phyloP scores from a whole-genome alignment of 2,329 filamentous ascomycete genomes.

The Aspergillus sp. region DNA sequence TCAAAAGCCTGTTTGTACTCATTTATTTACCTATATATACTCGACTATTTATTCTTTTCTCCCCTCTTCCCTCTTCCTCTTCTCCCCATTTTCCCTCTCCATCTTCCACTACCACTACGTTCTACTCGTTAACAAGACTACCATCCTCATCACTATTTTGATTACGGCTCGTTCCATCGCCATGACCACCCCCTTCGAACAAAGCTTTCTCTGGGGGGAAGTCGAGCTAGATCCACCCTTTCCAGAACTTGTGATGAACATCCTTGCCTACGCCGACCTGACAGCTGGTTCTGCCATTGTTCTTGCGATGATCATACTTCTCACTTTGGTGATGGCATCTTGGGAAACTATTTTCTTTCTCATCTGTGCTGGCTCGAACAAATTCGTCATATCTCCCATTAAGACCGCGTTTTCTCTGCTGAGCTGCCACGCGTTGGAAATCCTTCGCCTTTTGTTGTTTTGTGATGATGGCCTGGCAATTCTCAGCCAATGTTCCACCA shows the following conservation, averaged over 20 bases:
- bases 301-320: conserved; percentile 6
- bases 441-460: not conserved
- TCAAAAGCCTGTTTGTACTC: too few relatives aligned
- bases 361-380: not conserved
- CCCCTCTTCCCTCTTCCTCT: not conserved
- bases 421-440: not conserved
- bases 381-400: conserved; percentile 2
- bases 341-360: conserved; percentile 2
- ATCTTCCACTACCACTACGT: not conserved
- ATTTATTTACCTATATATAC: not conserved
- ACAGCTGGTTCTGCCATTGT: conserved; percentile 4
- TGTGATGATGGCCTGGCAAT: not conserved
- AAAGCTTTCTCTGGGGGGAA: conserved; percentile 11
- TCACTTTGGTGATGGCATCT: conserved; percentile 1
- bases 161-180: not conserved
- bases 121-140: not conserved
- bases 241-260: not conserved
- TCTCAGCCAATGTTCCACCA: not conserved
- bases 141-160: not conserved
- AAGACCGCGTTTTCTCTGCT: not conserved
- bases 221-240: not conserved
- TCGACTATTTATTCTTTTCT: not conserved
- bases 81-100: not conserved
- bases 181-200: conserved; percentile 12
- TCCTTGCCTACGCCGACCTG: conserved; percentile 7